Conservation (phyloP, 2,329 filamentous ascomycete genomes). For the Gremmenia infestans region DNA sequence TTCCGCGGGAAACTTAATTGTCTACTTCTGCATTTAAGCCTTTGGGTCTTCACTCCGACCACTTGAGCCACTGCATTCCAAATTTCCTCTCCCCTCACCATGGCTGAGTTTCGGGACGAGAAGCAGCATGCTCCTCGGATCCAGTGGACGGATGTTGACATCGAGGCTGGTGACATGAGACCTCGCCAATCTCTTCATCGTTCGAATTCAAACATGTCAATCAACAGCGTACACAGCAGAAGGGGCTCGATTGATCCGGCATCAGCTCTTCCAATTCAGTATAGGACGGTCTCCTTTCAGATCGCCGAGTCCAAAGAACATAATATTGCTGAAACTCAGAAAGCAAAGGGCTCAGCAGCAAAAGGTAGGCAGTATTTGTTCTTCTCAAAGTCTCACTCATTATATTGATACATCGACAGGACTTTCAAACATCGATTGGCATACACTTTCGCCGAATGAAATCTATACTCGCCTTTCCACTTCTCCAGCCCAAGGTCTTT, state of each 20-base stretch:
- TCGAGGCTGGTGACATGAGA: slow-evolving; percentile 17
- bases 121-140: slow-evolving; percentile 19
- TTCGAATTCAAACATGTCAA: slow-evolving; percentile 26
- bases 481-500: slow-evolving; percentile 54
- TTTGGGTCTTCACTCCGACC: background rate
- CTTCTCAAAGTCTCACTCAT: background rate
- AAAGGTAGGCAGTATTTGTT: slow-evolving; percentile 34
- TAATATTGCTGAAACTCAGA: slow-evolving; percentile 36
- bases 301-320: slow-evolving; percentile 51
- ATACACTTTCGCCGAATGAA: slow-evolving; percentile 53
- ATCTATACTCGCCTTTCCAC: slow-evolving; percentile 55
- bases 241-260: slow-evolving; percentile 36
- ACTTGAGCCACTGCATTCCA: background rate
- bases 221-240: slow-evolving; percentile 25
- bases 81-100: background rate
- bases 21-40: background rate
- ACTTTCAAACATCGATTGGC: slow-evolving; percentile 62
- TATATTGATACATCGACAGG: slow-evolving; percentile 36
- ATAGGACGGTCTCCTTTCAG: slow-evolving; percentile 51
- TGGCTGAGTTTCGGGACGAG: slow-evolving; percentile 22
- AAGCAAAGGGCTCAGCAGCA: slow-evolving; percentile 40
- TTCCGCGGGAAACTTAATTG: background rate
- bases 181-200: slow-evolving; percentile 19
- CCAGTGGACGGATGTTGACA: slow-evolving; percentile 23
- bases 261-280: slow-evolving; percentile 47